Evolutionary conservation across 495 filamentous ascomycete species (phyloP).

Genomic region (Penicillium diatomitis): DNA sequence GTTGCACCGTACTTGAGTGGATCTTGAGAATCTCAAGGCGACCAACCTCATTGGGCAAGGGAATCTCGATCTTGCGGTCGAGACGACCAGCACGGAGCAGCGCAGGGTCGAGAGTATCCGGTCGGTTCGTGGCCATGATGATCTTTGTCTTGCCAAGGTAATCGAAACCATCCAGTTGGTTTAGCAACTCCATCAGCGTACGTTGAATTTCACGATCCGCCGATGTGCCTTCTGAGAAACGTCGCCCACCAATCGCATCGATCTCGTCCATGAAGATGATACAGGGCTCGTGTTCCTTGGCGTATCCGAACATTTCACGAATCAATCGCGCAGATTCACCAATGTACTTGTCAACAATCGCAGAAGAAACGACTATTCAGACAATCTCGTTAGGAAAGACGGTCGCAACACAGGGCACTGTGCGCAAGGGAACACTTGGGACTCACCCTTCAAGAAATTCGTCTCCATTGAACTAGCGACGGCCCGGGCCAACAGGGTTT

Average conservation of each 20-base stretch:
- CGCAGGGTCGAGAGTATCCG: slow-evolving; percentile 94
- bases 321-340: slow-evolving; percentile 97
- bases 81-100: slow-evolving; percentile 87
- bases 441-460: slow-evolving; percentile 91
- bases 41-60: slow-evolving; percentile 97
- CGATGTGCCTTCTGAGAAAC: slow-evolving; percentile 97
- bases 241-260: slow-evolving; percentile 93
- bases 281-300: slow-evolving; percentile 98
- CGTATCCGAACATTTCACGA: slow-evolving; percentile 99
- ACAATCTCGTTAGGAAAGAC: slow-evolving; percentile 10
- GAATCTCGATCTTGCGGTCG: slow-evolving; percentile 98
- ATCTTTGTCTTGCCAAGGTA: slow-evolving; percentile 99
- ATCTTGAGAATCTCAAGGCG: slow-evolving; percentile 98
- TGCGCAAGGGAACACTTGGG: background rate
- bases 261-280: slow-evolving; percentile 99
- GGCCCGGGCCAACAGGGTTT: slow-evolving; percentile 89
- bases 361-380: slow-evolving; percentile 84
- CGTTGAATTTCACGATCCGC: slow-evolving; percentile 98
- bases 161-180: slow-evolving; percentile 98
- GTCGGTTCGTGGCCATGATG: slow-evolving; percentile 99
- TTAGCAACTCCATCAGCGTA: slow-evolving; percentile 97
- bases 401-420: background rate
- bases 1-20: slow-evolving; percentile 73
- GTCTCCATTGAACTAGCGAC: slow-evolving; percentile 97
- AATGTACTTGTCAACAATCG: slow-evolving; percentile 99